A percentile compares a stretch with the other conserved stretches of the same genome.
Conservation (phyloP, 176 grass and related monocot genomes). For the Pontederia crassipes region DNA sequence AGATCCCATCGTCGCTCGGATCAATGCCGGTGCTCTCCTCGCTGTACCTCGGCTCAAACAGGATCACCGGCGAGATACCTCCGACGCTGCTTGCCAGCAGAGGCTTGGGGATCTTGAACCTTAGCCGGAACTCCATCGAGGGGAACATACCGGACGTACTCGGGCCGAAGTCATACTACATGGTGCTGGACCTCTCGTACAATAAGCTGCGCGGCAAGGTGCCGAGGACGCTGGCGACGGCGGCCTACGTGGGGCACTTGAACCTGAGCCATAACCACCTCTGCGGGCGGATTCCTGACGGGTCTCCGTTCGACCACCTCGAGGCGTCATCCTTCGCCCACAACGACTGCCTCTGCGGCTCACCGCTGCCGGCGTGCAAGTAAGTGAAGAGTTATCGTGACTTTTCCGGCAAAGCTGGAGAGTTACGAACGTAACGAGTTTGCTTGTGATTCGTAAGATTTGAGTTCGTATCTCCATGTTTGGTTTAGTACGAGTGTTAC, state of each 20-base stretch:
- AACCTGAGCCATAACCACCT: constrained; percentile 11
- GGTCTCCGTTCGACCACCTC: constrained; percentile 5
- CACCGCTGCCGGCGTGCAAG: not conserved
- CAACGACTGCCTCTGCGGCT: constrained; percentile 8
- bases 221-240: not conserved
- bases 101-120: constrained; percentile 72
- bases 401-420: no score
- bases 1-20: constrained; percentile 35
- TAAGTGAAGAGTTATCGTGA: not conserved
- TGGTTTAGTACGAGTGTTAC: no score
- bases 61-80: constrained; percentile 43
- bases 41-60: constrained; percentile 56
- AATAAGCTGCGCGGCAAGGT: not conserved
- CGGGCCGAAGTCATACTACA: constrained; percentile 1
- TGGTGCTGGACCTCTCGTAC: not conserved
- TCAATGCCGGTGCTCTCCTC: constrained; percentile 43
- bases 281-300: not conserved
- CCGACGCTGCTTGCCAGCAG: constrained; percentile 31
- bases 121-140: constrained; percentile 64
- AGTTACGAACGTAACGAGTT: no score
- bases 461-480: no score
- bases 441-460: no score
- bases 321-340: not conserved
- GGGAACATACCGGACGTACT: constrained; percentile 19
- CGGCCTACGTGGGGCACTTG: not conserved